These are phyloP conservation scores for Microbotryum scabiosae DNA, from an alignment of 1,284 basidiomycete species.

Conservation along the genomic window DNA sequence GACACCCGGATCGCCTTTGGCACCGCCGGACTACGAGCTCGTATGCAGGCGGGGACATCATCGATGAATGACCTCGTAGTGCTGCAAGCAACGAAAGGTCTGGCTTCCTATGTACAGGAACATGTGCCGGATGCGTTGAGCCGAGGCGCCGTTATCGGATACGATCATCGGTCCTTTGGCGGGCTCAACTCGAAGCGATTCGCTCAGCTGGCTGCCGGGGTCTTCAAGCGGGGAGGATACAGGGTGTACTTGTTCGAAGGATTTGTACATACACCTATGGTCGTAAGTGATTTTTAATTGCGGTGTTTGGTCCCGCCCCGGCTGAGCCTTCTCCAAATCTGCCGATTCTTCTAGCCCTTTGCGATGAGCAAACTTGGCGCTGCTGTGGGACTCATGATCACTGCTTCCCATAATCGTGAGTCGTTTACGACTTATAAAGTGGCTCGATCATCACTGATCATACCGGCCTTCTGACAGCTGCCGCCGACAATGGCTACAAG, in stretches of 20 bases:
- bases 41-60: conserved; percentile 75
- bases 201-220: conserved; percentile 62
- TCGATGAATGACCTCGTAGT: conserved; percentile 78
- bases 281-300: conserved; percentile 35
- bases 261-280: conserved; percentile 72
- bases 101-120: conserved; percentile 46
- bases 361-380: conserved; percentile 57
- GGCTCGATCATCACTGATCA: conserved; percentile 32
- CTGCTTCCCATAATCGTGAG: conserved; percentile 38
- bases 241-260: conserved; percentile 62
- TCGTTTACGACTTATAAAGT: not conserved
- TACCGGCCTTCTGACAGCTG: not conserved
- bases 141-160: conserved; percentile 64
- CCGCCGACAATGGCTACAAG: conserved; percentile 82
- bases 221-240: conserved; percentile 55
- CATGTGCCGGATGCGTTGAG: conserved; percentile 49
- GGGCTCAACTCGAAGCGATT: conserved; percentile 65
- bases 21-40: conserved; percentile 69
- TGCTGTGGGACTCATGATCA: conserved; percentile 78
- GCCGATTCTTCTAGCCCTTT: conserved; percentile 53
- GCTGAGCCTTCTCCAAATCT: not conserved
- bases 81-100: conserved; percentile 52
- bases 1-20: conserved; percentile 71
- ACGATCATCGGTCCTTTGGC: conserved; percentile 53
- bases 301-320: not conserved